These are phyloP conservation scores for Scalesia atractyloides DNA, from an alignment of 129 eudicot species.

Conservation along the genomic window DNA sequence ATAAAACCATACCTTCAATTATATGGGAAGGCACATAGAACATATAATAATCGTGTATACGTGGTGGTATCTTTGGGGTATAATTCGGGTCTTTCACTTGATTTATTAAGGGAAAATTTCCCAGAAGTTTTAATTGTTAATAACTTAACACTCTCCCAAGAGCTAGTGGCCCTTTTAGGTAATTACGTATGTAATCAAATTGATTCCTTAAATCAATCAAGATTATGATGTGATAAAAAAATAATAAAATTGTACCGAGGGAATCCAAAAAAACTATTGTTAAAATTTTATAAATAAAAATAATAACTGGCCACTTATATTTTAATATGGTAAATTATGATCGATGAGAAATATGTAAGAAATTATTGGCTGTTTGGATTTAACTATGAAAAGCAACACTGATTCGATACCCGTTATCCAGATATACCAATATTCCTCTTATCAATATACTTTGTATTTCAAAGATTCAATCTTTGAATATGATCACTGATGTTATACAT, in stretches of 20 bases:
- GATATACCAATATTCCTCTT: conserved; percentile 7
- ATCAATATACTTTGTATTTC: conserved; percentile 4
- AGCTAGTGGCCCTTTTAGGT: background rate
- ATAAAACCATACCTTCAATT: too few species aligned
- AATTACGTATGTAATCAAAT: background rate
- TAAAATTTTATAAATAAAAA: background rate
- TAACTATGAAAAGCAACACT: conserved; percentile 16
- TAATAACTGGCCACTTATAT: background rate
- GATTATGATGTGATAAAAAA: conserved; percentile 7
- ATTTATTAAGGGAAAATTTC: background rate
- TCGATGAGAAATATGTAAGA: background rate
- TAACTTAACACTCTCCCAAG: background rate
- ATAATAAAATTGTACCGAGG: background rate
- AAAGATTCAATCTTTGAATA: conserved; percentile 31
- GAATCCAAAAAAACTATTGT: background rate
- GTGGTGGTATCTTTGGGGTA: too few species aligned
- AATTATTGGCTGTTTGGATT: conserved; percentile 5
- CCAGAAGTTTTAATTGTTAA: background rate
- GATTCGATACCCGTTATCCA: conserved; percentile 23
- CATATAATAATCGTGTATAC: too few species aligned
- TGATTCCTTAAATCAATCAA: conserved; percentile 9
- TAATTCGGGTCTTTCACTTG: too few species aligned
- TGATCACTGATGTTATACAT: background rate
- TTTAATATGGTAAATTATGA: conserved; percentile 6
- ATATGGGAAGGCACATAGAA: too few species aligned